These are phyloP conservation scores for Thraustochytrium striatum DNA, from an alignment of 352 stramenopile genomes.

Conservation along the genomic window DNA sequence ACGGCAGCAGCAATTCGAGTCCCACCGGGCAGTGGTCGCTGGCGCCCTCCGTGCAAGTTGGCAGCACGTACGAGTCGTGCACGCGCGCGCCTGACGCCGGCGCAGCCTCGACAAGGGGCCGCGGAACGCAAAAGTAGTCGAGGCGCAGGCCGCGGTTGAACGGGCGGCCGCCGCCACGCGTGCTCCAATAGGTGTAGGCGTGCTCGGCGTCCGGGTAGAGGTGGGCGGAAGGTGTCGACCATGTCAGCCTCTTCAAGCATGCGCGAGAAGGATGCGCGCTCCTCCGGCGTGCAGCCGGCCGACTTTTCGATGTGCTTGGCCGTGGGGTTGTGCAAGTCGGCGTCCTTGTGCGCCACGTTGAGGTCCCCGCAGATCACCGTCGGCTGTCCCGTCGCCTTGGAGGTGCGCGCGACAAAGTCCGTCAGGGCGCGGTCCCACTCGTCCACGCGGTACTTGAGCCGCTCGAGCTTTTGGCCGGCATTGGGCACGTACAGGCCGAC, in stretches of 20 bases:
- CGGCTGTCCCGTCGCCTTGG: conserved; percentile 57
- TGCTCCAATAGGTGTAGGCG: conserved; percentile 76
- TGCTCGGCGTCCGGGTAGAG: conserved; percentile 66
- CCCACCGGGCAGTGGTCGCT: conserved; percentile 46
- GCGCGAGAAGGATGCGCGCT: conserved; percentile 66
- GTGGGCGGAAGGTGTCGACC: conserved; percentile 70
- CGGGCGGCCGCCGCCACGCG: conserved; percentile 63
- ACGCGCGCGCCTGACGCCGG: not conserved
- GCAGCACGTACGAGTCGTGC: conserved; percentile 21
- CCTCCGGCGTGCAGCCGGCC: conserved; percentile 67
- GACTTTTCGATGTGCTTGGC: conserved; percentile 70
- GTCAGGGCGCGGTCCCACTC: conserved; percentile 64
- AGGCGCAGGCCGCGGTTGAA: conserved; percentile 75
- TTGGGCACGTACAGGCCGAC: conserved; percentile 76
- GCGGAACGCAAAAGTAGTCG: conserved; percentile 66
- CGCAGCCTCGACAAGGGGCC: not conserved
- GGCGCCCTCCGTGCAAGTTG: conserved; percentile 16
- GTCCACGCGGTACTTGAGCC: conserved; percentile 67
- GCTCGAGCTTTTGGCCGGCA: conserved; percentile 69
- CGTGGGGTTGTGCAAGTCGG: conserved; percentile 73
- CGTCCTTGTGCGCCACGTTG: conserved; percentile 72
- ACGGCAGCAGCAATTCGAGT: not conserved
- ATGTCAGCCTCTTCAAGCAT: conserved; percentile 62
- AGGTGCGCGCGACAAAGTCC: not conserved
- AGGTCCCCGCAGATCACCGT: conserved; percentile 73